phyloP scores from a whole-genome alignment of 179 eudicot species.

The Actinidia chinensis region DNA sequence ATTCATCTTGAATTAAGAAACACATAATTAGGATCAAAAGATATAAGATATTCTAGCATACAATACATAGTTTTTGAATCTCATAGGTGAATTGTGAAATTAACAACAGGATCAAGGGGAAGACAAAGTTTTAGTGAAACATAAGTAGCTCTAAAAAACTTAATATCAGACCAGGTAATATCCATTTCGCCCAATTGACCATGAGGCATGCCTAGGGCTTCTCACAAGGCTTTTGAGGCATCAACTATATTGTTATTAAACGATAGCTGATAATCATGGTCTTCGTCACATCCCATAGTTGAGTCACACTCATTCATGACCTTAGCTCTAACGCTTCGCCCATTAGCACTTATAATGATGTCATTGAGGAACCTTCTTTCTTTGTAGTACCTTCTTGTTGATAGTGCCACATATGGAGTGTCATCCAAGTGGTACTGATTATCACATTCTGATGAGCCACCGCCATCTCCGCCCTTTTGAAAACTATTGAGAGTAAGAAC shows the following conservation, averaged over 20 bases:
- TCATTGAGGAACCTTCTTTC: constrained; percentile 16
- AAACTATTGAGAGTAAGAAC: constrained; percentile 22
- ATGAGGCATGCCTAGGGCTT: constrained; percentile 29
- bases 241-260: constrained; percentile 38
- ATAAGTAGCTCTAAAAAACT: background rate
- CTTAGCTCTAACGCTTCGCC: constrained; percentile 16
- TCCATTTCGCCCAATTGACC: constrained; percentile 24
- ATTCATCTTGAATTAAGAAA: background rate
- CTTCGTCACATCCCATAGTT: constrained; percentile 28
- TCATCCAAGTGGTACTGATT: constrained; percentile 14
- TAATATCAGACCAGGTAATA: constrained; percentile 41
- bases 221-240: constrained; percentile 32
- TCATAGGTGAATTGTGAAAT: background rate
- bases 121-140: background rate
- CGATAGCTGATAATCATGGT: constrained; percentile 40
- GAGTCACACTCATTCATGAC: constrained; percentile 49
- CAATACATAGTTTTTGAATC: too few relatives aligned
- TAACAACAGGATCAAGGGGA: background rate
- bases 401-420: constrained; percentile 21
- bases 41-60: too few relatives aligned
- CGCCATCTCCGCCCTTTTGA: constrained; percentile 26
- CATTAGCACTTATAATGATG: constrained; percentile 20
- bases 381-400: constrained; percentile 26
- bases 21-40: background rate
- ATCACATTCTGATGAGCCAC: constrained; percentile 28